Base-by-base conservation (phyloP, 768 basidiomycete species). In the Mycena kentingensis region DNA sequence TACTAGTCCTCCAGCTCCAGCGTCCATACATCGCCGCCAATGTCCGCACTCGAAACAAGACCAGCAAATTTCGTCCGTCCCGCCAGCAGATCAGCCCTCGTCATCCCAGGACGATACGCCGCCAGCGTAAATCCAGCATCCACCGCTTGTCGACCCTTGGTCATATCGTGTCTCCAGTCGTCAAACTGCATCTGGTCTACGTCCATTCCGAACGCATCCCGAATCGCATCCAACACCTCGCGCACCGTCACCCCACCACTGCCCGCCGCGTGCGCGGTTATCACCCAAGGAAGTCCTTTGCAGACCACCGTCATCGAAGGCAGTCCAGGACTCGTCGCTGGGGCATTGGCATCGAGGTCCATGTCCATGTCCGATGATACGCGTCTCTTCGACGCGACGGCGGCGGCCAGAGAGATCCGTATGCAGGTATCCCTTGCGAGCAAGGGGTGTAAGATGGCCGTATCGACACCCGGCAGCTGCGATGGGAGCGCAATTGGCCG, bases 241-340 rank as follows among this genome's bases (percentile, higher is more conserved):
- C 46, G 46, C 5, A 60, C 58, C 1, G 42, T 50, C 50, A 60
- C 22, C 8, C 41, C 41, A 18, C 11, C 7, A 11, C 11, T 18
- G 12, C 12, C 42, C 28, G 61, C 54, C 3, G 46, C 47, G 42
- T 62, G 58, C 41, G 21, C 60, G 12, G 57, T 55, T 32, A 56
- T 53, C 27, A 47, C 31, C 54, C 58, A 60, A 12, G 58, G 55
- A 4, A 60, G 27, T 3, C 7, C 32, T 15, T 11, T 26, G 0
- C 43, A 46, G 24, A 50, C 34, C 13, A 60, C n/a, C 18, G 59
- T 60, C 35, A 57, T 11, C 18, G 58, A 56, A 27, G 58, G 51
- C 15, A 61, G 48, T 22, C 26, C 52, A 2, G 52, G 60, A 7
- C 22, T 45, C 16, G 50, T 54, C 28, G 56, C 55, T 7, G 31